These are phyloP conservation scores for Ciborinia camelliae DNA, from an alignment of 2,329 filamentous ascomycete genomes.

Conservation along the genomic window DNA sequence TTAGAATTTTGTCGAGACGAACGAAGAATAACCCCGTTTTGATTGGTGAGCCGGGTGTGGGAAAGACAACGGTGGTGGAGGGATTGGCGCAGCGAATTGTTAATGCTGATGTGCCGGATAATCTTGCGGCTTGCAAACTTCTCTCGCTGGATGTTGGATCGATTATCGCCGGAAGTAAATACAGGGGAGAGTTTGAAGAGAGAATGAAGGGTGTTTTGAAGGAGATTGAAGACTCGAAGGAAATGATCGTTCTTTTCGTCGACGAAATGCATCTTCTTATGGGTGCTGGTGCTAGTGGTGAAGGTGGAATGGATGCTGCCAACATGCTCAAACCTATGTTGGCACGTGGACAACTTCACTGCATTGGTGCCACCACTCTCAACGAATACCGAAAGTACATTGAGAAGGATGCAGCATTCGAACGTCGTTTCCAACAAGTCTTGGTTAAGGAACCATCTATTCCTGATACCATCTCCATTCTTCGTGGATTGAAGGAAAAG, in stretches of 20 bases:
- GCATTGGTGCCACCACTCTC: constrained; percentile 94
- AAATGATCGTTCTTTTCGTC: constrained; percentile 96
- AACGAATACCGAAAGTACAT: constrained; percentile 98
- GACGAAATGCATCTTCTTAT: constrained; percentile 98
- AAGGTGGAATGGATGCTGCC: constrained; percentile 97
- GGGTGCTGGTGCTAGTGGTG: constrained; percentile 90
- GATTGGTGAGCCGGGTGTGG: constrained; percentile 96
- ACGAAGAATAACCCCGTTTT: constrained; percentile 99
- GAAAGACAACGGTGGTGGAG: constrained; percentile 97
- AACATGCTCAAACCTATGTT: constrained; percentile 98
- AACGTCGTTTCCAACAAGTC: constrained; percentile 97
- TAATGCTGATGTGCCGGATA: constrained; percentile 94
- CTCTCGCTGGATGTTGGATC: constrained; percentile 94
- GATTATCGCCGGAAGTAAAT: constrained; percentile 95
- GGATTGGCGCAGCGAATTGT: constrained; percentile 93
- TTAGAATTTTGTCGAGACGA: constrained; percentile 85
- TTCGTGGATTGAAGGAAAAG: constrained; percentile 96
- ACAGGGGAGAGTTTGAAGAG: constrained; percentile 97
- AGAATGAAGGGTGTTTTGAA: constrained; percentile 99
- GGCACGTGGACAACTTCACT: constrained; percentile 92
- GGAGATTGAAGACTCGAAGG: constrained; percentile 90
- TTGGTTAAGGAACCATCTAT: constrained; percentile 91
- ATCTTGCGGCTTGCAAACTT: constrained; percentile 87
- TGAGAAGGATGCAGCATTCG: constrained; percentile 96
- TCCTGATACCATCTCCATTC: constrained; percentile 88